Evolutionary conservation across 139 green algal genomes (phyloP), one percentile per base, ranked within the genome.

Genomic region (Chlamydomonas sp.): DNA sequence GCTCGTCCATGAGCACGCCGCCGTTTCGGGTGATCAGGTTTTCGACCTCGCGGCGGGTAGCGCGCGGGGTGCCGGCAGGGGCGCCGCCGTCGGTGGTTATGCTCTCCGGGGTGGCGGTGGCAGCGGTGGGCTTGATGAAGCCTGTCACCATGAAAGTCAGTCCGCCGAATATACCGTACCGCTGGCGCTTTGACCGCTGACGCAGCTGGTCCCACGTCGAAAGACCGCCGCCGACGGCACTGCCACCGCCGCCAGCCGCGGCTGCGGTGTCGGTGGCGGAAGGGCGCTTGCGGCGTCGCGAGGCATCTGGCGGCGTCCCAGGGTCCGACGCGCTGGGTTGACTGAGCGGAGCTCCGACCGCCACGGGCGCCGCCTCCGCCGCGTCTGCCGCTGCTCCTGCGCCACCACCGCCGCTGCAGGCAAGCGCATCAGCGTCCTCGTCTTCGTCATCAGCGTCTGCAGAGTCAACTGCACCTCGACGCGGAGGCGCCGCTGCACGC

Each of bases 101-200:
- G 20, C 6, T 4, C 62, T 4, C 61, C 0, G 71, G 62, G 60
- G 59, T 60, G 81, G 60, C 81, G 61, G 14, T 5, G 72, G 60
- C 63, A 0, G 31, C 2, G 1, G 31, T 15, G 3, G 61, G 31
- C 18, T 75, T 63, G 14, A 16, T 4, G 62, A 88, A 83, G 64
- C 84, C 84, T 3, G 84, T 88, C 14, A 88, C 58, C 2, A 88
- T 8, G 71, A 88, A 88, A 9, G 75, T 77, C n/a, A 88, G 12
- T 63, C 84, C 63, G 57, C 84, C 84, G 58, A 88, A 88, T 5
- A 83, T 31, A 58, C 75, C 57, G 75, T 64, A 83, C 63, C 75
- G 75, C 76, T 83, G 75, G n/a, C 84, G 84, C 76, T 88, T 88
- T 62, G 18, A 20, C 63, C 84, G 75, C 49, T 62, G 75, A 57